Base-by-base conservation (phyloP, 2,329 filamentous ascomycete species). In the Fusarium redolens region DNA sequence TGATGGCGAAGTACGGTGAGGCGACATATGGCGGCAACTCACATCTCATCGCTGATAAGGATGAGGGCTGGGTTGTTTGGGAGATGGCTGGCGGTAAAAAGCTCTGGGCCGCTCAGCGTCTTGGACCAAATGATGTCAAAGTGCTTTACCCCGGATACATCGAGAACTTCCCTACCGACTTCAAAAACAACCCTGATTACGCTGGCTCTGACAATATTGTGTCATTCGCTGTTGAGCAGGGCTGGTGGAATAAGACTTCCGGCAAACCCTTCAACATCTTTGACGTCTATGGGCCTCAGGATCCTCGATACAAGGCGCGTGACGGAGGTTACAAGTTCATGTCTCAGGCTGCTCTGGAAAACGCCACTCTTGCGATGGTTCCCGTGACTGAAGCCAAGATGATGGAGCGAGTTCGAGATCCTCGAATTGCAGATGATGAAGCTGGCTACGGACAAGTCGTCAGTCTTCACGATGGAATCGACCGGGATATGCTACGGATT, bases 311-410 rank as follows among this genome's bases (percentile, higher is more conserved):
- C 31, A 76, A 73, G 22, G 74, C 74, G 1, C 74, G 74, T 1
- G 72, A 75, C 5, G 74, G 74, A 28, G 74, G 74, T 4, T 76
- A 77, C 54, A 76, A 76, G 11, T 76, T 75, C 44, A 77, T 76
- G 74, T 76, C 74, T 0, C 74, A 76, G 22, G 74, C 74, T 0
- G 74, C 72, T 8, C 30, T 76, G 0, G 75, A 76, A 13, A 73
- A 77, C 1, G 72, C 75, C 0, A 75, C 75, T 0, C 59, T 75
- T 3, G 64, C 56, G 11, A 77, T 76, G 74, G 71, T 65, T 0
- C 74, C 74, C 0, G 15, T 76, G 15, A 76, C 74, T 0, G 74
- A 76, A 25, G 61, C 65, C 6, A 75, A 76, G 17, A 66, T 76
- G 44, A 77, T 76, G 71, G 33, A 75, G 31, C 73, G 74, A 2